A percentile compares a stretch with the other conserved stretches of the same genome.
These are phyloP conservation scores for Anaeromyces robustus DNA, from an alignment of 192 early-diverging fungal genomes.

Conservation along the genomic window DNA sequence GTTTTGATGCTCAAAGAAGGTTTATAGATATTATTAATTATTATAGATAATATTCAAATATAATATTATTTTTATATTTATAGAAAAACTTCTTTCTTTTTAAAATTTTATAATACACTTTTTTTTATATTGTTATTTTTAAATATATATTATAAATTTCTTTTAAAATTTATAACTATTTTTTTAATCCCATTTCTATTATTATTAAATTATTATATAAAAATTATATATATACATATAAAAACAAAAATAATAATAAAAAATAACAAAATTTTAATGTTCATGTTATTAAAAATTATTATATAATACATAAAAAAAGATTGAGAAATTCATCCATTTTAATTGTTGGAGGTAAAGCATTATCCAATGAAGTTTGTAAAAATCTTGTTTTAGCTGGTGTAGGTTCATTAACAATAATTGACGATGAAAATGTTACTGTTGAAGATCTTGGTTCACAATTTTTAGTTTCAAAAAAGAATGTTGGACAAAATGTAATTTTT, in stretches of 20 bases:
- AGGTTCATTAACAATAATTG: slow-evolving; percentile 55
- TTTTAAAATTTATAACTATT: no score
- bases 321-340: slow-evolving; percentile 67
- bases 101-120: no score
- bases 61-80: no score
- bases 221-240: no score
- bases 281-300: slow-evolving; percentile 3
- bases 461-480: slow-evolving; percentile 35
- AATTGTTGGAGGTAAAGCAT: slow-evolving; percentile 48
- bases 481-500: slow-evolving; percentile 53
- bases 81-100: no score
- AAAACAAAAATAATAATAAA: neutral
- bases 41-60: no score
- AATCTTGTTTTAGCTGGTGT: slow-evolving; percentile 85
- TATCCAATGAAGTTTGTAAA: slow-evolving; percentile 78
- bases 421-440: slow-evolving; percentile 29
- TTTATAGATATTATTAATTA: slow-evolving; percentile 14
- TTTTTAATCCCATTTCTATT: no score
- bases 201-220: no score
- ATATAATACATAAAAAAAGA: slow-evolving; percentile 16
- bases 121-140: no score
- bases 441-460: slow-evolving; percentile 66
- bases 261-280: no score
- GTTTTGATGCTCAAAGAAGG: slow-evolving; percentile 78
- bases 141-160: no score